A percentile compares a stretch with the other conserved stretches of the same genome.
Conservation (phyloP, 148 eudicot species). For the Fagopyrum esculentum region DNA sequence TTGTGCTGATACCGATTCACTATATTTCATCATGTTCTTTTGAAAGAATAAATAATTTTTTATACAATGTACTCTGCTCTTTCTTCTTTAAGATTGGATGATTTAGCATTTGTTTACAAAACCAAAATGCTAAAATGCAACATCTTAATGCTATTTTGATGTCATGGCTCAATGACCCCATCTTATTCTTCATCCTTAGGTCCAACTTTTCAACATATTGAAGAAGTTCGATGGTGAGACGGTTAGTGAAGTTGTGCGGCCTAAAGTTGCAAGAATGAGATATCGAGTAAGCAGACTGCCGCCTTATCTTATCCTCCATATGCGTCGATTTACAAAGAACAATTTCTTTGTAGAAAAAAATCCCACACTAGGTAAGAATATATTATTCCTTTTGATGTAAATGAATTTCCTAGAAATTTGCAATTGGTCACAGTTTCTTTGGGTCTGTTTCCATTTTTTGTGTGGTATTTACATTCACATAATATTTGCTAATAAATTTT, state of each 20-base stretch:
- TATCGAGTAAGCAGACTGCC: conserved; percentile 92
- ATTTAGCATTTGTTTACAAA: neutral
- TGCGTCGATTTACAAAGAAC: conserved; percentile 97
- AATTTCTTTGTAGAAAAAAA: conserved; percentile 96
- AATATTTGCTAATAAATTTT: neutral
- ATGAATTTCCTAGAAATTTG: neutral
- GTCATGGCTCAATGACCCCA: neutral
- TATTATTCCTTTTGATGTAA: neutral
- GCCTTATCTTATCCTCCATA: conserved; percentile 81
- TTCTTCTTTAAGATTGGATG: neutral
- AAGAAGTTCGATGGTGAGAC: conserved; percentile 96
- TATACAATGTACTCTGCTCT: neutral
- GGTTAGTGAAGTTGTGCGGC: conserved; percentile 92
- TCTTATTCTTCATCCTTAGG: conserved; percentile 27
- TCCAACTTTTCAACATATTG: conserved; percentile 91
- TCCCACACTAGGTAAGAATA: conserved; percentile 81
- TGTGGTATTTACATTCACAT: neutral
- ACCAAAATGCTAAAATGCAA: neutral
- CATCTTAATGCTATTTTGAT: neutral
- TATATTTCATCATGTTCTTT: neutral
- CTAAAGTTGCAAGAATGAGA: conserved; percentile 84
- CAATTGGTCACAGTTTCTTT: neutral
- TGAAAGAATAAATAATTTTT: neutral
- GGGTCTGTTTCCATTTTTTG: neutral
- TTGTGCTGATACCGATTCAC: neutral